Conservation (phyloP, 2,329 filamentous ascomycete species). For the Didymellaceae sp. region DNA sequence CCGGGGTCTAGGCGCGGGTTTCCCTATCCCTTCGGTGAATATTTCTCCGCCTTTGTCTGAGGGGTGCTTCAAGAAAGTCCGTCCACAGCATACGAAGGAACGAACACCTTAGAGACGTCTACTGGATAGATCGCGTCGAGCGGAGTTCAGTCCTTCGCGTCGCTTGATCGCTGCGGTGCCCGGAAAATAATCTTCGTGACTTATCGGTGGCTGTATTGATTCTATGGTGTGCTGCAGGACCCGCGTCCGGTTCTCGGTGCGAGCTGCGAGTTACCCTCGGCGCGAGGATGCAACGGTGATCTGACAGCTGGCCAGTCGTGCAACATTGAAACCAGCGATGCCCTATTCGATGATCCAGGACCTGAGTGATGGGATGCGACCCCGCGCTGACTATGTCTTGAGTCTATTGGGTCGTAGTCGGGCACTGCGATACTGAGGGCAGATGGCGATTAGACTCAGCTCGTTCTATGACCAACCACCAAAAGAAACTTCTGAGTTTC, state of each 20-base stretch:
- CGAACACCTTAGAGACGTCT: background rate
- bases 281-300: conserved; percentile 11
- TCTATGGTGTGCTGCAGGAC: conserved; percentile 1
- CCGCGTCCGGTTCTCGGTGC: conserved; percentile 14
- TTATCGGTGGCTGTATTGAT: conserved; percentile 17
- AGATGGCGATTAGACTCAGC: conserved; percentile 4
- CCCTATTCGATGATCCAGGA: background rate
- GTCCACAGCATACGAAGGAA: background rate
- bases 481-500: conserved; percentile 1
- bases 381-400: conserved; percentile 9
- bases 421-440: background rate
- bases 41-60: conserved; percentile 14
- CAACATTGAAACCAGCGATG: conserved; percentile 10
- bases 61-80: conserved; percentile 10
- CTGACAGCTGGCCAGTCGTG: conserved; percentile 15
- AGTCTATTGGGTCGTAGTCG: conserved; percentile 9
- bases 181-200: conserved; percentile 2
- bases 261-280: conserved; percentile 10
- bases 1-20: conserved; percentile 18
- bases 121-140: background rate
- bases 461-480: conserved; percentile 12
- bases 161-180: background rate
- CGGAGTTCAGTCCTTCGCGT: background rate
- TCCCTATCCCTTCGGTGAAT: conserved; percentile 9
- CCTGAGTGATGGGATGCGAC: conserved; percentile 3